Conservation (phyloP, 169 alveolate species). For the Haemoproteus tartakovskyi region DNA sequence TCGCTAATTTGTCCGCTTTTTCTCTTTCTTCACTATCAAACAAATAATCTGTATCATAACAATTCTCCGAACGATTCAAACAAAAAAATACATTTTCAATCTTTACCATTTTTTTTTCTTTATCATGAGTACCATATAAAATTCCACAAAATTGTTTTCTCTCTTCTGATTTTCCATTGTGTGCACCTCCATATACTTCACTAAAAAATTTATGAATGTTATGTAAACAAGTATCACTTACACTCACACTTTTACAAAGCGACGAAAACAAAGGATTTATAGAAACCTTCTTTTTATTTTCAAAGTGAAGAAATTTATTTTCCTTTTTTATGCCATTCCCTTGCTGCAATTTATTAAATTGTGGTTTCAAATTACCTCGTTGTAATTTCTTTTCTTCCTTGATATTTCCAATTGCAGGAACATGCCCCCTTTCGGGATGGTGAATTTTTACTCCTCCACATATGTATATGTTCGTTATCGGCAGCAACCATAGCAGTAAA, state of each 20-base stretch:
- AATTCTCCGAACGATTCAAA: background rate
- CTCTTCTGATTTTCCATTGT: background rate
- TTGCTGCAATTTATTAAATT: too few relatives aligned
- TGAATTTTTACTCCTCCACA: too few relatives aligned
- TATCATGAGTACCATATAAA: conserved; percentile 42
- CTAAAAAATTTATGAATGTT: conserved; percentile 43
- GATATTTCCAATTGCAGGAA: too few relatives aligned
- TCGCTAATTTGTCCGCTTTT: conserved; percentile 37
- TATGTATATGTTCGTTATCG: too few relatives aligned
- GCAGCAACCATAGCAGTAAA: too few relatives aligned
- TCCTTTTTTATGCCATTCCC: conserved; percentile 2
- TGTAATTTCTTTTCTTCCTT: too few relatives aligned
- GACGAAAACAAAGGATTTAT: conserved; percentile 36
- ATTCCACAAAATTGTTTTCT: conserved; percentile 38
- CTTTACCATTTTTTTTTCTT: conserved; percentile 14
- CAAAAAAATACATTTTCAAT: conserved; percentile 59
- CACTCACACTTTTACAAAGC: conserved; percentile 44
- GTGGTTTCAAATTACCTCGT: too few relatives aligned
- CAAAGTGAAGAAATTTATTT: conserved; percentile 39
- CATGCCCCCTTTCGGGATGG: too few relatives aligned
- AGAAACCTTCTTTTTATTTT: conserved; percentile 29
- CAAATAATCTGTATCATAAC: conserved; percentile 26
- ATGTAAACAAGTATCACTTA: conserved; percentile 61
- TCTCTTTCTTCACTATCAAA: conserved; percentile 52
- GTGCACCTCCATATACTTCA: conserved; percentile 7